Evolutionary conservation across 805 yeast species (phyloP), one percentile per base, ranked within the genome.

Genomic region (Zygoascus ofunaensis): DNA sequence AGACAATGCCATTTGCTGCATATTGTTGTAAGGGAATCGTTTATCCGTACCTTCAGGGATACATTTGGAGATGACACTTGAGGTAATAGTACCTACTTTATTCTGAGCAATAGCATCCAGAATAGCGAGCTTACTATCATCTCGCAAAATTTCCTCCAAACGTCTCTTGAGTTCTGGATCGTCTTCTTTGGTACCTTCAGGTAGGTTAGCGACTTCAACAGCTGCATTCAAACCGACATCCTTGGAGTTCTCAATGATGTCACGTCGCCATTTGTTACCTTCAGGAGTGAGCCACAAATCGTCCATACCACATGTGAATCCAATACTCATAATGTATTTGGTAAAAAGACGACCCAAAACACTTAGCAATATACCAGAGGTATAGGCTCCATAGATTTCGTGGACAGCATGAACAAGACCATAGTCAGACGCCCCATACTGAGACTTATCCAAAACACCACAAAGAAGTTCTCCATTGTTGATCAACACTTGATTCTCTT

Each of bases 301-400:
- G 63, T 92, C 99, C 98, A 92, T 94, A 75, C 99, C 98, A 80
- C 99, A 92, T 5, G 98, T 92, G 61, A 92, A 85, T 1, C 96
- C 97, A 46, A 86, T 83, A 69, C 79, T 74, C 76, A 82, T 89
- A 58, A 82, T 87, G 64, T 87, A 92, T 64, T 85, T 87, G 19
- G 99, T 94, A 69, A 94, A 90, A 44, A 92, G 72, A 58, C 98
- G 76, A 52, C 98, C 97, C 49, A 92, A 73, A n/a, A 90, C 94
- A 41, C 94, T 82, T 40, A 92, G 70, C 4, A 92, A 75, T 59
- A 84, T 82, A 48, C 97, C 96, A 18, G 97, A 96, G 56, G 80
- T 76, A 41, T 75, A 77, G 8, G 96, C 80, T 12, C 98, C 98
- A 63, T 90, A 92, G 17, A 92, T 83, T 68, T 92, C 99, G 60